Conservation (phyloP, 2,329 filamentous ascomycete genomes). For the Aspergillus candidus region DNA sequence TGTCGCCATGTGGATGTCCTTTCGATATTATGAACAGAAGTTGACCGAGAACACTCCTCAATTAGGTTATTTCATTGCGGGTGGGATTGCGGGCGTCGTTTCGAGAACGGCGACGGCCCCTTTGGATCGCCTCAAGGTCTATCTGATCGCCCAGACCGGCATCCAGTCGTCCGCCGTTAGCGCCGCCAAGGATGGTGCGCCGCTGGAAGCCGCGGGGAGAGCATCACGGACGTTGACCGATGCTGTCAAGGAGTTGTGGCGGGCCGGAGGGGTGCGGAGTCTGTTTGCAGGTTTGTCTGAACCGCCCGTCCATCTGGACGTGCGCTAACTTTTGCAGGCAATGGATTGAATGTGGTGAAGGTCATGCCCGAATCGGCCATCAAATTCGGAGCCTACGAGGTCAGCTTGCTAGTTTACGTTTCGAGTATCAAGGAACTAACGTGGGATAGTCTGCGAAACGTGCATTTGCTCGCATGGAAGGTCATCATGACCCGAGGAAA, state of each 20-base stretch:
- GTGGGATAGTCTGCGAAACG: constrained; percentile 67
- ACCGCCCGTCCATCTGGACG: neutral
- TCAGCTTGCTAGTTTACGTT: constrained; percentile 25
- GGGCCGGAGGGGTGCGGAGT: constrained; percentile 76
- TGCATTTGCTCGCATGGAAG: constrained; percentile 76
- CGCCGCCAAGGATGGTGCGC: constrained; percentile 64
- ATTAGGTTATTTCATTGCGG: constrained; percentile 92
- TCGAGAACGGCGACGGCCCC: constrained; percentile 94
- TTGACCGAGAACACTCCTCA: constrained; percentile 43
- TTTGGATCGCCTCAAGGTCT: constrained; percentile 94
- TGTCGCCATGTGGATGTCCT: constrained; percentile 40
- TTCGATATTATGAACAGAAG: constrained; percentile 40
- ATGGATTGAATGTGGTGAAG: constrained; percentile 92
- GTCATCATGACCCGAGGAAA: constrained; percentile 70
- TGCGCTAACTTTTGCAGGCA: constrained; percentile 54
- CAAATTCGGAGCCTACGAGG: constrained; percentile 95
- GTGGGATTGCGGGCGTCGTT: constrained; percentile 87
- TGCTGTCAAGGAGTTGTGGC: constrained; percentile 74
- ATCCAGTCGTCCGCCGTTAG: constrained; percentile 53
- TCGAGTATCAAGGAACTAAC: constrained; percentile 12
- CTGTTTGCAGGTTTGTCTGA: constrained; percentile 78
- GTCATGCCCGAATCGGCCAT: constrained; percentile 99
- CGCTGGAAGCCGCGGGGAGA: constrained; percentile 58
- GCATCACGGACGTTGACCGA: constrained; percentile 63
- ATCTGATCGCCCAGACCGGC: constrained; percentile 85